phyloP scores from a whole-genome alignment of 2,329 filamentous ascomycete species.

The Cladosporium sp. region DNA sequence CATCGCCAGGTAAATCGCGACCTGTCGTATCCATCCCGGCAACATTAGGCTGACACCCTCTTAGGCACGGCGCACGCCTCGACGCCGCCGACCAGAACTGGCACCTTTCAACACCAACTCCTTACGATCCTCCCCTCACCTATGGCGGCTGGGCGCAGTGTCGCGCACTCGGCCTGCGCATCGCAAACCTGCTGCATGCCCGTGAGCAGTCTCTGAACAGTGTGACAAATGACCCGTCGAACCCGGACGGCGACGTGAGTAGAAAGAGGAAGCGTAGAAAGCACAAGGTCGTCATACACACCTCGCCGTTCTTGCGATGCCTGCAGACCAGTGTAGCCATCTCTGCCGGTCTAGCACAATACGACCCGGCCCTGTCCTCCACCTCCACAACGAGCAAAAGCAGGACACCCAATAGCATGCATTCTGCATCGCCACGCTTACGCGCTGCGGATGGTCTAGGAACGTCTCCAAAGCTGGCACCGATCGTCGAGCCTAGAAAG shows the following conservation, averaged over 20 bases:
- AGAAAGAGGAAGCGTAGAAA: conserved; percentile 47
- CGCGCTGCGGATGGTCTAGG: conserved; percentile 20
- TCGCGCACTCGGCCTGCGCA: conserved; percentile 72
- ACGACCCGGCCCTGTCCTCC: conserved; percentile 37
- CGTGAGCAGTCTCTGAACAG: conserved; percentile 33
- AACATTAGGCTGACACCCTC: conserved; percentile 8
- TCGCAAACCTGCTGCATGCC: conserved; percentile 62
- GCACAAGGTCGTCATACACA: conserved; percentile 80
- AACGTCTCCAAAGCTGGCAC: conserved; percentile 20
- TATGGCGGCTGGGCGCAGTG: conserved; percentile 92
- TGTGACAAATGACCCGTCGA: background rate
- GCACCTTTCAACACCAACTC: conserved; percentile 86
- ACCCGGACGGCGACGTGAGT: background rate
- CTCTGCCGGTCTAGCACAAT: conserved; percentile 73
- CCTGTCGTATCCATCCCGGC: conserved; percentile 7
- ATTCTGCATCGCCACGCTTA: conserved; percentile 29
- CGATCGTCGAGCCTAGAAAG: conserved; percentile 33
- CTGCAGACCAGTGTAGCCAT: conserved; percentile 88
- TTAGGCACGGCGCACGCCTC: conserved; percentile 82
- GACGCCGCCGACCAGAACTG: conserved; percentile 93
- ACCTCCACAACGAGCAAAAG: conserved; percentile 22
- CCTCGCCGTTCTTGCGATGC: conserved; percentile 89
- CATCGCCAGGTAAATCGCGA: conserved; percentile 39
- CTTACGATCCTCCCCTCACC: conserved; percentile 91
- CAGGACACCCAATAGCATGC: conserved; percentile 24